Conservation (phyloP, 441 rosid genomes). For the Corymbia calophylla region DNA sequence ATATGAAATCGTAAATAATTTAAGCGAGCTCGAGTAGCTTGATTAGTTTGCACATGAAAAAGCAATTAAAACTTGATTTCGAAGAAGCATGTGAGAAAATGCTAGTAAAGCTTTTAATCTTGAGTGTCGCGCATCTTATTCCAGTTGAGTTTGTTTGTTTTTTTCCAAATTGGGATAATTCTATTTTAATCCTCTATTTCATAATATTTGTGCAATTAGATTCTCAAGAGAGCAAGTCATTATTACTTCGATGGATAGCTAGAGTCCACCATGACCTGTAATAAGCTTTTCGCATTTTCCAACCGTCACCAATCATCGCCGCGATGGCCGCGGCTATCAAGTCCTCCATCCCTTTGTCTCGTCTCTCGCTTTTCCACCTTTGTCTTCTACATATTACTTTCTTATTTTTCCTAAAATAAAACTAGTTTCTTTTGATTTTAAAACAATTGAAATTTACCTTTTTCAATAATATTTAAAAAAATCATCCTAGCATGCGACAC, state of each 20-base stretch:
- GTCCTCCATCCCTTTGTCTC: neutral
- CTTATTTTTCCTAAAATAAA: neutral
- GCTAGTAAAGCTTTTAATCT: neutral
- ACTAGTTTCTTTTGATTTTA: neutral
- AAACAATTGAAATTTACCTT: neutral
- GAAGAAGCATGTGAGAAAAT: neutral
- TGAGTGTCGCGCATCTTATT: neutral
- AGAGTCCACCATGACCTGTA: neutral
- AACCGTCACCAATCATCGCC: rapidly evolving
- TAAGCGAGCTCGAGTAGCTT: neutral
- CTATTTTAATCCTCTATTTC: neutral
- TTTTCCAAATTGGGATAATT: neutral
- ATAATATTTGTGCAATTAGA: neutral
- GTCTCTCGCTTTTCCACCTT: neutral
- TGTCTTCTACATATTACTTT: neutral
- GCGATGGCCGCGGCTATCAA: rapidly evolving
- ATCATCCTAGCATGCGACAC: neutral
- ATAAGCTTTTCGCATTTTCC: neutral
- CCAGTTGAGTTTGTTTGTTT: neutral
- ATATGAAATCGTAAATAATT: rapidly evolving
- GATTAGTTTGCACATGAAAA: neutral
- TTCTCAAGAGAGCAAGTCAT: neutral
- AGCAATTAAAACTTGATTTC: neutral
- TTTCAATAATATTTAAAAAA: neutral
- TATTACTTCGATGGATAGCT: rapidly evolving